Evolutionary conservation across 306 rosid genomes (phyloP).

Genomic region (Cicer arietinum): DNA sequence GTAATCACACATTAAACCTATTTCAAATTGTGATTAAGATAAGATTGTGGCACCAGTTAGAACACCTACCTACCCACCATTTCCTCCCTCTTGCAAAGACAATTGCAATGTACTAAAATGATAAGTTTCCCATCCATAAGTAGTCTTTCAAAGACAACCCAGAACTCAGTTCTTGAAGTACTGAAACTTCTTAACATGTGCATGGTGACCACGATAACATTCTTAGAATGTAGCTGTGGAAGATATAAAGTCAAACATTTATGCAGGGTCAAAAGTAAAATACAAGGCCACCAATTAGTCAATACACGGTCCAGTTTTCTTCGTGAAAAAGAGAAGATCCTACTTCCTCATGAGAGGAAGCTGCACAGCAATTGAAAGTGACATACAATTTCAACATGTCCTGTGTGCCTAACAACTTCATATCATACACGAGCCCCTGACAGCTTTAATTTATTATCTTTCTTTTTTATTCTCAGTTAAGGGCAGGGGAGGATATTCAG

Average conservation of each 20-base stretch:
- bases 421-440: neutral
- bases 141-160: neutral
- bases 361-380: conserved; percentile 1
- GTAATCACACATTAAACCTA: neutral
- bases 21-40: conserved; percentile 3
- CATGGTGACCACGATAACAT: neutral
- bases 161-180: conserved; percentile 11
- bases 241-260: conserved; percentile 14
- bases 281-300: neutral
- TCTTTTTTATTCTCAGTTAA: neutral
- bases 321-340: conserved; percentile 1
- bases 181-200: neutral
- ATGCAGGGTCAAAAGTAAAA: conserved; percentile 24
- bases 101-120: neutral
- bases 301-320: conserved; percentile 2
- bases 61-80: neutral
- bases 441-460: neutral
- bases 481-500: conserved; percentile 21
- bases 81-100: neutral
- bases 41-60: neutral
- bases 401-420: conserved; percentile 2
- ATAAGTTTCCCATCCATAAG: conserved; percentile 8
- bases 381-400: conserved; percentile 31
- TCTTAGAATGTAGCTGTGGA: conserved; percentile 18
- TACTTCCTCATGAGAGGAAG: conserved; percentile 22